Percentiles rank a stretch among this genome's conserved stretches.
phyloP scores from a whole-genome alignment of 2,329 filamentous ascomycete genomes.

The Exutisphaerella laricina region DNA sequence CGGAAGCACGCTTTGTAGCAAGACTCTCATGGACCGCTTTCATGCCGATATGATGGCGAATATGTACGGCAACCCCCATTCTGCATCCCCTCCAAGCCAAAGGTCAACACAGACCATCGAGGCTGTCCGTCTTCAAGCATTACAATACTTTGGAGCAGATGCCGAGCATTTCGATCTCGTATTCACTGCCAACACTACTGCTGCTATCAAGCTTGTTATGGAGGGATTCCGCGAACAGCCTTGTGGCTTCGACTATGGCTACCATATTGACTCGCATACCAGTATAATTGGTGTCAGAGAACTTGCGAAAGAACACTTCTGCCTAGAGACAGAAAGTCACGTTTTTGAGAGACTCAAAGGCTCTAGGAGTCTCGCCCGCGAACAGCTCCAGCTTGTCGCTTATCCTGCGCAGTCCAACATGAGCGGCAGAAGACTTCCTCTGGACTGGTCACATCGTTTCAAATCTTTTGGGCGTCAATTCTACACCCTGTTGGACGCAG shows the following conservation, averaged over 20 bases:
- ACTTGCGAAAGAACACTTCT: slow-evolving; percentile 58
- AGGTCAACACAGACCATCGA: slow-evolving; percentile 66
- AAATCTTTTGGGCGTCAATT: not conserved
- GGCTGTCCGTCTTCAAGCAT: slow-evolving; percentile 62
- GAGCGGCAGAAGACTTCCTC: slow-evolving; percentile 70
- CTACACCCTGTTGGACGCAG: slow-evolving; percentile 77
- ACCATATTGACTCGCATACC: slow-evolving; percentile 80
- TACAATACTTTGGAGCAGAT: slow-evolving; percentile 75
- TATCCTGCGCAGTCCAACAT: slow-evolving; percentile 93
- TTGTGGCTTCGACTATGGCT: slow-evolving; percentile 70
- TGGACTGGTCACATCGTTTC: slow-evolving; percentile 53
- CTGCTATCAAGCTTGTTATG: slow-evolving; percentile 77
- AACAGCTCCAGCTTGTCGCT: slow-evolving; percentile 56
- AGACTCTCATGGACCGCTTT: slow-evolving; percentile 74
- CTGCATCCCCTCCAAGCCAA: slow-evolving; percentile 71
- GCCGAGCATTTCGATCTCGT: slow-evolving; percentile 79
- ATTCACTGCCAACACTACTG: slow-evolving; percentile 89
- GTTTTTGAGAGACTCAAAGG: slow-evolving; percentile 59
- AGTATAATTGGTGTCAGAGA: slow-evolving; percentile 72
- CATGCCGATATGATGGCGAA: slow-evolving; percentile 70
- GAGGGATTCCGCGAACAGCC: slow-evolving; percentile 67
- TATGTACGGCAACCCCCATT: slow-evolving; percentile 89
- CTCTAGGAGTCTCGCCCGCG: slow-evolving; percentile 20
- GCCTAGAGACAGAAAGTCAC: slow-evolving; percentile 58
- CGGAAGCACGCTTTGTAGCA: slow-evolving; percentile 65